Evolutionary conservation across 1,139 yeast species (phyloP), one percentile per base, ranked within the genome.

Genomic region (Suhomyces yuchorum): DNA sequence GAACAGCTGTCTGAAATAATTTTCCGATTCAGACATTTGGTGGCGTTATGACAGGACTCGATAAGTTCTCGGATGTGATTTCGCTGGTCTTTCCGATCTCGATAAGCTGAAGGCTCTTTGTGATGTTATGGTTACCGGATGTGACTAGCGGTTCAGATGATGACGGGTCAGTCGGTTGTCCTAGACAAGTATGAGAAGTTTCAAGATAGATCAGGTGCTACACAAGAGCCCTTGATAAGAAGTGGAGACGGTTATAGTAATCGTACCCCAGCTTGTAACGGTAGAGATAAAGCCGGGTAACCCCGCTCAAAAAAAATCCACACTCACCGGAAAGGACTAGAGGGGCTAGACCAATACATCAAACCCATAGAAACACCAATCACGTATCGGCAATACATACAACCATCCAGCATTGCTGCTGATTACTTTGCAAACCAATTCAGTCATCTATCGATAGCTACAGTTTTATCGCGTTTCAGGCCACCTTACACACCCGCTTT

Each of bases 1-100:
- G 48, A 75, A 67, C 66, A 69, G 78, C 50, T 71, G 72, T 50
- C 77, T 63, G 55, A 75, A 75, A 44, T 68, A 66, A 52, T 64
- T 70, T 53, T 75, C 80, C 43, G 77, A 64, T 43, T 71, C 76
- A n/a, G 75, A 57, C 73, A 69, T 71, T 46, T 14, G 9, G 18
- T 14, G 12, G 18, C 17, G 34, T 26, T 9, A 26, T 26, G 14
- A 26, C 30, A 26, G 14, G 12, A 26, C 5, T 3, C 11, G n/a
- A 4, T 26, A 3, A 11, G 30, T 11, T 11, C 11, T 26, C 23
- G 30, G 4, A 26, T 26, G 30, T n/a, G 30, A 26, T 26, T 26
- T 26, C 11, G 30, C 11, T 26, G 12, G 30, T 11, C 14, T 11
- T 26, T 26, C 30, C n/a, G 30, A 11, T 26, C 14, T 26, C 3